Percentiles rank a stretch among this genome's conserved stretches.
These are phyloP conservation scores for Colletotrichum plurivorum DNA, from an alignment of 2,329 filamentous ascomycete species.

Conservation along the genomic window DNA sequence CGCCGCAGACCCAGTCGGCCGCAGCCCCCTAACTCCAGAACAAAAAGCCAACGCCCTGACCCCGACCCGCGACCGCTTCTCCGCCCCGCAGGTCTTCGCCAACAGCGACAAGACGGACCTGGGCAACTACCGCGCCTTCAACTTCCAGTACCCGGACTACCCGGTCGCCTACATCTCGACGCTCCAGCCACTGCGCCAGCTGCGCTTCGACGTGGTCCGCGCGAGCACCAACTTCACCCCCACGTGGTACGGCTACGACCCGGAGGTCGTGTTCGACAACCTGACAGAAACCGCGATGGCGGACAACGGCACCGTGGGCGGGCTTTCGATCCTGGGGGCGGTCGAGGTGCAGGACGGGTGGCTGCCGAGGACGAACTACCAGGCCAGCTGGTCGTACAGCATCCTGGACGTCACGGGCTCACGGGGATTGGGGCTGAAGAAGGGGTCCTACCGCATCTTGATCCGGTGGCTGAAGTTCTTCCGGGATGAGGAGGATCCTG, in stretches of 20 bases:
- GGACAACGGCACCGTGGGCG: slow-evolving; percentile 8
- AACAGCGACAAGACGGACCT: slow-evolving; percentile 19
- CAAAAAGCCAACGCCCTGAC: slow-evolving; percentile 8
- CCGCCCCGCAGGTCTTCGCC: slow-evolving; percentile 26
- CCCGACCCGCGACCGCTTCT: slow-evolving; percentile 8
- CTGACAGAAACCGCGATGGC: slow-evolving; percentile 17
- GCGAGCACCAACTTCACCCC: slow-evolving; percentile 28
- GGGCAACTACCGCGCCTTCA: slow-evolving; percentile 14
- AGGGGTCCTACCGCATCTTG: slow-evolving; percentile 42
- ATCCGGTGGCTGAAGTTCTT: slow-evolving; percentile 42
- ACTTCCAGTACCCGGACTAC: slow-evolving; percentile 21
- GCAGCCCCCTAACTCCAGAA: background rate
- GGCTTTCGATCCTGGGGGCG: slow-evolving; percentile 2
- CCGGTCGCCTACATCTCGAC: slow-evolving; percentile 21
- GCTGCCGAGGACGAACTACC: slow-evolving; percentile 21
- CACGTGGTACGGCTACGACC: slow-evolving; percentile 27
- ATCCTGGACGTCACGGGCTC: slow-evolving; percentile 23
- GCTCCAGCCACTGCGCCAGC: slow-evolving; percentile 13
- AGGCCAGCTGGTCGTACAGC: slow-evolving; percentile 21
- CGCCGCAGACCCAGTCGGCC: slow-evolving; percentile 50
- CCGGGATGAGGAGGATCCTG: slow-evolving; percentile 26
- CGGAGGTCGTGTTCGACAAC: slow-evolving; percentile 6
- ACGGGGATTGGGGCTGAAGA: slow-evolving; percentile 14
- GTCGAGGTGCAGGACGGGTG: slow-evolving; percentile 12
- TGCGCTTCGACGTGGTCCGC: slow-evolving; percentile 26